These are phyloP conservation scores for Tuber borchii DNA, from an alignment of 495 filamentous ascomycete genomes.

Conservation along the genomic window DNA sequence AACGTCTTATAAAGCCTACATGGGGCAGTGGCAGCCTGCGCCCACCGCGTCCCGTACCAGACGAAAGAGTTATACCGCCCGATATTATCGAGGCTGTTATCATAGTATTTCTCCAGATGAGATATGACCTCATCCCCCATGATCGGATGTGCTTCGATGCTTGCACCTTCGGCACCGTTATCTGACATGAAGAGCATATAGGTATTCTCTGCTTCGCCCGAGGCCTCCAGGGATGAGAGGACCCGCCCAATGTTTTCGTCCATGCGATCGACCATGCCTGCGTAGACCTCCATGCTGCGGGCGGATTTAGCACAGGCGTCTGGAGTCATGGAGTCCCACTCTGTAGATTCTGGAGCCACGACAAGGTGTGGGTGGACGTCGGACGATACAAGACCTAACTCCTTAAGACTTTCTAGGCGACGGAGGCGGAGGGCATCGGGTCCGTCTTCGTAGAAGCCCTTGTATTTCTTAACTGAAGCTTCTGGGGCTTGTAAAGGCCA, in stretches of 20 bases:
- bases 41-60: slow-evolving; percentile 62
- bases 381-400: slow-evolving; percentile 49
- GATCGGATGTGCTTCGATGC: slow-evolving; percentile 56
- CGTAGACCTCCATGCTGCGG: slow-evolving; percentile 57
- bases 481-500: slow-evolving; percentile 56
- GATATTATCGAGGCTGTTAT: slow-evolving; percentile 58
- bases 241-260: slow-evolving; percentile 58
- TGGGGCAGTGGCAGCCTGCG: slow-evolving; percentile 58
- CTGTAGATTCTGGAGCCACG: slow-evolving; percentile 50
- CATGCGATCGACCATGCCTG: slow-evolving; percentile 59
- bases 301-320: slow-evolving; percentile 51
- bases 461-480: slow-evolving; percentile 51
- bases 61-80: slow-evolving; percentile 57
- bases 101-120: slow-evolving; percentile 56
- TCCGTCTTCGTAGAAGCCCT: slow-evolving; percentile 54
- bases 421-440: slow-evolving; percentile 51
- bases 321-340: slow-evolving; percentile 50
- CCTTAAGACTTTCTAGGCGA: slow-evolving; percentile 50
- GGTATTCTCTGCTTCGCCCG: slow-evolving; percentile 58
- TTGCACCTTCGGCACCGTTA: slow-evolving; percentile 59
- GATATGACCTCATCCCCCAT: slow-evolving; percentile 48
- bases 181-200: slow-evolving; percentile 60
- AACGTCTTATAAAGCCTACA: slow-evolving; percentile 57
- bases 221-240: slow-evolving; percentile 51
- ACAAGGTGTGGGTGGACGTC: slow-evolving; percentile 53